Conservation (phyloP, 176 grass and related monocot genomes). For the Oryza meridionalis region DNA sequence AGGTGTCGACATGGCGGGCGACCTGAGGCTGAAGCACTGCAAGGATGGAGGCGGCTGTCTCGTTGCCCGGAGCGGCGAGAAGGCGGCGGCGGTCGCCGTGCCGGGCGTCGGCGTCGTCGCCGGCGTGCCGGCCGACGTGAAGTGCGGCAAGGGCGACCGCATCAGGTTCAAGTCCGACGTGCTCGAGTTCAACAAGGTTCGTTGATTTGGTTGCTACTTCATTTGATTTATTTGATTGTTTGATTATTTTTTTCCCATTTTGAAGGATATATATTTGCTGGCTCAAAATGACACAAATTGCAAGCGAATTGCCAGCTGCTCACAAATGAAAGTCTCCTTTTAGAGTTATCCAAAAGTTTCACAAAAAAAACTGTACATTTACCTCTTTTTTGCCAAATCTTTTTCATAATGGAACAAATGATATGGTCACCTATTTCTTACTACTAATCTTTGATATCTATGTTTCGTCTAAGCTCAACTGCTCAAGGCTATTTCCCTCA, state of each 20-base stretch:
- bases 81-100: constrained; percentile 47
- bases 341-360: neutral
- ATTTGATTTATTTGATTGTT: neutral
- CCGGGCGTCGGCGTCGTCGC: constrained; percentile 54
- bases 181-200: constrained; percentile 83
- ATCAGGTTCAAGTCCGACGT: constrained; percentile 71
- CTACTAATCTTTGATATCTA: neutral
- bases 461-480: neutral
- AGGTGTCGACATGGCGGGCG: constrained; percentile 75
- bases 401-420: neutral
- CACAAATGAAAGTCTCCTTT: neutral
- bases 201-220: neutral
- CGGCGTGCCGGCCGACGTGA: constrained; percentile 66
- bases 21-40: constrained; percentile 81
- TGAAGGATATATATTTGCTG: too few relatives aligned
- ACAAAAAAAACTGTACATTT: neutral
- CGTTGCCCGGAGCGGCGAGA: constrained; percentile 46
- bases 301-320: neutral
- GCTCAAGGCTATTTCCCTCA: neutral
- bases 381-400: neutral
- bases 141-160: constrained; percentile 78
- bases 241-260: too few relatives aligned
- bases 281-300: too few relatives aligned
- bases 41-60: constrained; percentile 54
- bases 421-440: neutral